Base-by-base conservation (phyloP, 345 rosid species). In the Geranium rotundifolium region DNA sequence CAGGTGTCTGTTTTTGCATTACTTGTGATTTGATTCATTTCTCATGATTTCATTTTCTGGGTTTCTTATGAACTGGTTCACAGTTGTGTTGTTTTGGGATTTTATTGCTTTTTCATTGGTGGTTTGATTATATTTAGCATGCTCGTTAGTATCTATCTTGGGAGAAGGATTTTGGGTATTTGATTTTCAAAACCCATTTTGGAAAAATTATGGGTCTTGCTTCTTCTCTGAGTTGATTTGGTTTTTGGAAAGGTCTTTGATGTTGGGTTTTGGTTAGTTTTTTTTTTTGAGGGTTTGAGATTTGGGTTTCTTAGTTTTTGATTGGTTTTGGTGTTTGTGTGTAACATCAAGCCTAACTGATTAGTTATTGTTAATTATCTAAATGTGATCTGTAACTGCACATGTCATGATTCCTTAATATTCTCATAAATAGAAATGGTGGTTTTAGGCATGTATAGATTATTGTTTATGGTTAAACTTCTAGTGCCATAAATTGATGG, bases 1-100 rank as follows among this genome's bases (percentile, higher is more conserved):
- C 80, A 63, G 88, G 88, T 66, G 20, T n/a, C 18, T n/a, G 9
- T 5, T 19, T 58, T 58, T 58, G 61, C 31, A 29, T 56, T 18
- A 0, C 9, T 17, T 56, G 59, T 20, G 20, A 17, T 55, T 55
- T 55, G 57, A 55, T 17, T 55, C 20, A 17, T 34, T 34, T 34
- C 41, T 8, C 41, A 34, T 34, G 41, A 34, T 4, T 34, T 34
- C 10, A 34, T 34, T 34, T 34, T 34, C 41, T 34, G 41, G 41
- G 41, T 8, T 34, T 34, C 27, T 34, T 34, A 34, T 34, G 41
- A 34, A 4, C 41, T 34, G 41, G 41, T 8, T 34, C 41, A 34
- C 6, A 34, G 41, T 8, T 34, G 10, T 4, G 6, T 4, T 34
- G 4, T 18, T 55, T 55, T 17, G 57, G 57, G 20, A 17, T 55